Percentiles rank a stretch among this genome's conserved stretches.
Evolutionary conservation across 768 basidiomycete species (phyloP).

Genomic region (Rickenella mellea): DNA sequence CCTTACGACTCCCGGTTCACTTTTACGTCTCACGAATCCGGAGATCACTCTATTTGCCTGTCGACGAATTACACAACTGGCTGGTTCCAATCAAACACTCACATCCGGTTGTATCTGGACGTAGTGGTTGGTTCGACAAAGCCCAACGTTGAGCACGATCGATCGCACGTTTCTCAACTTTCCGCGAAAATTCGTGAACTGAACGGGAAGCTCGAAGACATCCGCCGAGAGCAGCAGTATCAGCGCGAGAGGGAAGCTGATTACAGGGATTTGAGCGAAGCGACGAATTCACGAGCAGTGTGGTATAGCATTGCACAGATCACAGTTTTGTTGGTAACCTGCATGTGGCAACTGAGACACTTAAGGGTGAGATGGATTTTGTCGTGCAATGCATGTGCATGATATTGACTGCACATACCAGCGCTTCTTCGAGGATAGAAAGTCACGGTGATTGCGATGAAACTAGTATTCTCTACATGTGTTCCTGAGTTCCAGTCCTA

Average conservation of each 20-base stretch:
- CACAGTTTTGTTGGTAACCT: conserved; percentile 71
- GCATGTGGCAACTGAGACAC: conserved; percentile 89
- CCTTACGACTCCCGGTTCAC: conserved; percentile 89
- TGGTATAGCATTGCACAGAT: conserved; percentile 94
- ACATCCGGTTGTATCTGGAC: conserved; percentile 92
- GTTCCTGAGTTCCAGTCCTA: too few species aligned
- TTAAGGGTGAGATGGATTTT: conserved; percentile 54
- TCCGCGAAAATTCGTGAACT: conserved; percentile 82
- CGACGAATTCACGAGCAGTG: conserved; percentile 84
- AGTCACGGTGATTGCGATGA: conserved; percentile 55
- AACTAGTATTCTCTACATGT: too few species aligned
- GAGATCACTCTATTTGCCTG: conserved; percentile 95
- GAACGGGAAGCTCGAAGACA: conserved; percentile 88
- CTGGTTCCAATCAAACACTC: conserved; percentile 70
- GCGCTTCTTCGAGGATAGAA: conserved; percentile 85
- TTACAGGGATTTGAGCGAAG: conserved; percentile 82
- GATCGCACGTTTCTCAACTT: conserved; percentile 74
- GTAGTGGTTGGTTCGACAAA: conserved; percentile 85
- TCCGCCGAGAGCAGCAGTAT: conserved; percentile 93
- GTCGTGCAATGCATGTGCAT: background rate
- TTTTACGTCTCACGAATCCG: conserved; percentile 93
- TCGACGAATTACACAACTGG: conserved; percentile 64
- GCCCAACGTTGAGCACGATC: conserved; percentile 79
- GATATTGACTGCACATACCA: conserved; percentile 18
- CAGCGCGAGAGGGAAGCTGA: conserved; percentile 92